These are phyloP conservation scores for Metschnikowia proteae DNA, from an alignment of 805 yeast species.

Conservation along the genomic window DNA sequence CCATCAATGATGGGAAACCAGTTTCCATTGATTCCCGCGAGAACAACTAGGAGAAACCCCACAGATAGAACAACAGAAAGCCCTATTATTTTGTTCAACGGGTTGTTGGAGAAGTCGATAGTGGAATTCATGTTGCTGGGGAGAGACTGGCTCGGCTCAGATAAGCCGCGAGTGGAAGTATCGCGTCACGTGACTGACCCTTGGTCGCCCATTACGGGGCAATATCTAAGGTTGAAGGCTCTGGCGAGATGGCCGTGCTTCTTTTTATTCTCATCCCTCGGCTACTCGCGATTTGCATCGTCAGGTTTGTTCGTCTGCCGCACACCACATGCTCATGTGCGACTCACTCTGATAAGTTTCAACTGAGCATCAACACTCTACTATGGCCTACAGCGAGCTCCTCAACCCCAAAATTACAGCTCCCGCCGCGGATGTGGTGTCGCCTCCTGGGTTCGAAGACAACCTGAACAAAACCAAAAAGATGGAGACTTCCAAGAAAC, in stretches of 20 bases:
- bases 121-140: conserved; percentile 16
- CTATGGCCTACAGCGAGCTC: conserved; percentile 14
- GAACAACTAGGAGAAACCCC: conserved; percentile 83
- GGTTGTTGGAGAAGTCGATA: conserved; percentile 33
- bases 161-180: neutral
- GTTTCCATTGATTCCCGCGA: conserved; percentile 82
- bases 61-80: conserved; percentile 76
- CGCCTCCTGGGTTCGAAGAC: conserved; percentile 22
- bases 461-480: conserved; percentile 3
- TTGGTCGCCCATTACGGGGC: neutral
- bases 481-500: conserved; percentile 12
- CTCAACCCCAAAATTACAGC: conserved; percentile 10
- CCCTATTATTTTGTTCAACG: conserved; percentile 73
- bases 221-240: too few species aligned
- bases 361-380: neutral
- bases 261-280: too few species aligned
- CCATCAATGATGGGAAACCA: conserved; percentile 85
- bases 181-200: neutral
- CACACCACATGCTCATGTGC: neutral
- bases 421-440: conserved; percentile 7
- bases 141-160: neutral
- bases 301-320: neutral
- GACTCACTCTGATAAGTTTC: neutral
- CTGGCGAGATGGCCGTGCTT: too few species aligned
- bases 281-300: too few species aligned